These are phyloP conservation scores for Eragrostis nindensis DNA, from an alignment of 176 grass and related monocot species.

Conservation along the genomic window DNA sequence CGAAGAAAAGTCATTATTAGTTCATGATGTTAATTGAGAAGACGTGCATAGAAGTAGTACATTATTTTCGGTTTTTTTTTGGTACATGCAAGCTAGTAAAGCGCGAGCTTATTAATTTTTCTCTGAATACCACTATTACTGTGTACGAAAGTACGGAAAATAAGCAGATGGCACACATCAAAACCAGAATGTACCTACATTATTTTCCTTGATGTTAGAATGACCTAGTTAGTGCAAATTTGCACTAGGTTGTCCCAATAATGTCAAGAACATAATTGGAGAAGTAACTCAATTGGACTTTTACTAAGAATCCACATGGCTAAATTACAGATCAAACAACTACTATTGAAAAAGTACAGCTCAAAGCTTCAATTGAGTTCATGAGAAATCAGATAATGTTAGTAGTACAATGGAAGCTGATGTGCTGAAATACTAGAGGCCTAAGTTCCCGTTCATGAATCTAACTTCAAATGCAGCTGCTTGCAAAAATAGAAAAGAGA, in stretches of 20 bases:
- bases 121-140: background rate
- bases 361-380: constrained; percentile 33
- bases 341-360: background rate
- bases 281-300: background rate
- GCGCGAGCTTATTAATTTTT: no score
- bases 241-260: background rate
- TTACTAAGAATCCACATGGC: background rate
- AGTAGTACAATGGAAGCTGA: constrained; percentile 42
- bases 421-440: constrained; percentile 44
- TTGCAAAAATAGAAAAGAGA: constrained; percentile 52
- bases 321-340: background rate
- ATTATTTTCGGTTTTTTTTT: no score
- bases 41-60: no score
- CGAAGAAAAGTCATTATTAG: no score
- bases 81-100: no score
- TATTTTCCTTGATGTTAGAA: no score
- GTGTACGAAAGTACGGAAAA: background rate
- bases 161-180: background rate
- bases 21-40: no score
- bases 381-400: constrained; percentile 24
- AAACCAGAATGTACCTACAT: no score
- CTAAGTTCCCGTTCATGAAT: constrained; percentile 46
- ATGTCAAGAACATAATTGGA: background rate
- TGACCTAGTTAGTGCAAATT: no score
- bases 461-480: constrained; percentile 47